Percentiles rank a stretch among this genome's conserved stretches.
Conservation (phyloP, 257 asterid genomes). For the Jaltomata sinuosa region DNA sequence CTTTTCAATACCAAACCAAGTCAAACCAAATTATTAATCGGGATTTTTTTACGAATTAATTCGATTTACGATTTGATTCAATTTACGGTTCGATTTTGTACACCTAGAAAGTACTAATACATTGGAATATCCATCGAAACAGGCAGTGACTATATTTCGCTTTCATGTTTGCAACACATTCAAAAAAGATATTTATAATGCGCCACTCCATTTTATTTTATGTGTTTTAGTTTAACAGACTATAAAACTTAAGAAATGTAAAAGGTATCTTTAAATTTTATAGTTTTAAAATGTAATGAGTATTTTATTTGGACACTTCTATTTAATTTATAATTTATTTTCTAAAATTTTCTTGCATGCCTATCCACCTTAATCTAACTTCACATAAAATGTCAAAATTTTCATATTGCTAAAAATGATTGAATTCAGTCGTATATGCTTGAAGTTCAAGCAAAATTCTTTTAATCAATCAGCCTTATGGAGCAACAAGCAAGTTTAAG, state of each 20-base stretch:
- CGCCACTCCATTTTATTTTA: too few relatives aligned
- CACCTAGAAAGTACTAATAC: not conserved
- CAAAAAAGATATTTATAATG: too few relatives aligned
- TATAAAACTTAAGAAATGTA: not conserved
- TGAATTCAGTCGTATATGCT: too few relatives aligned
- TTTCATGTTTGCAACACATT: not conserved
- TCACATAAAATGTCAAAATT: not conserved
- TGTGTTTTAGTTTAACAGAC: not conserved
- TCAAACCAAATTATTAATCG: too few relatives aligned
- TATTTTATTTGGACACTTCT: not conserved
- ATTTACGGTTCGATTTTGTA: too few relatives aligned
- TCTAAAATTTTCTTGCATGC: not conserved
- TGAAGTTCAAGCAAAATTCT: too few relatives aligned
- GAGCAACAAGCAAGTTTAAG: not conserved
- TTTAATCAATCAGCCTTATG: too few relatives aligned
- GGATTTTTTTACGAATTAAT: too few relatives aligned
- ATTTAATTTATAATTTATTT: not conserved
- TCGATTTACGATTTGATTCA: too few relatives aligned
- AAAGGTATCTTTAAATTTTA: not conserved
- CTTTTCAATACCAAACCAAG: too few relatives aligned
- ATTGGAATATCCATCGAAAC: not conserved
- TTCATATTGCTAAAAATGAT: too few relatives aligned
- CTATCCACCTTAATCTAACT: not conserved
- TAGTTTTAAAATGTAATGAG: not conserved
- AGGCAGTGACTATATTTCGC: not conserved